Evolutionary conservation across 331 rosid species (phyloP).

Genomic region (Pyrus hybrid): DNA sequence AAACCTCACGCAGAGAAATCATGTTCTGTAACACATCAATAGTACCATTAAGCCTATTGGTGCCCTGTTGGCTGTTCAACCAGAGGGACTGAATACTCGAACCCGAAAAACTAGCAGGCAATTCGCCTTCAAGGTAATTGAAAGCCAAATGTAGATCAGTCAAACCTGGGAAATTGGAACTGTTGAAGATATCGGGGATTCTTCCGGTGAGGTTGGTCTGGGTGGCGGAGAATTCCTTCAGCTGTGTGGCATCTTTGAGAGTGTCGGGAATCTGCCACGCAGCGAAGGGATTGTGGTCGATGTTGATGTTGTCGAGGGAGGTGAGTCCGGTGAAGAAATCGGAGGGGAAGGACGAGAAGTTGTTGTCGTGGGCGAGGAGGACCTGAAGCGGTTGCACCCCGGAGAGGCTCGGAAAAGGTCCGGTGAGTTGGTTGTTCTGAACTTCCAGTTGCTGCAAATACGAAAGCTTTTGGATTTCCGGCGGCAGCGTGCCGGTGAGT

Average conservation of each 20-base stretch:
- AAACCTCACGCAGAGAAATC: slow-evolving; percentile 37
- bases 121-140: slow-evolving; percentile 47
- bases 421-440: slow-evolving; percentile 38
- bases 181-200: slow-evolving; percentile 48
- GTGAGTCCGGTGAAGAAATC: slow-evolving; percentile 50
- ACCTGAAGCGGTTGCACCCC: slow-evolving; percentile 42
- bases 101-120: slow-evolving; percentile 46
- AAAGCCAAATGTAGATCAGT: slow-evolving; percentile 30
- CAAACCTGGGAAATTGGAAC: slow-evolving; percentile 34
- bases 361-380: too few species aligned
- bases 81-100: slow-evolving; percentile 41
- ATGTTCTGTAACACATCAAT: slow-evolving; percentile 46
- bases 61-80: slow-evolving; percentile 49
- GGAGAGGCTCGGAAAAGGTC: slow-evolving; percentile 51
- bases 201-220: slow-evolving; percentile 29
- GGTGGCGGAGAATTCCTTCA: slow-evolving; percentile 33
- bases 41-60: slow-evolving; percentile 53
- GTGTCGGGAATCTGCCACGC: slow-evolving; percentile 47
- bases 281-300: slow-evolving; percentile 38
- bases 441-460: slow-evolving; percentile 42
- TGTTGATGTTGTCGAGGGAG: slow-evolving; percentile 20
- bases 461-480: slow-evolving; percentile 32
- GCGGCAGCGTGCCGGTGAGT: slow-evolving; percentile 55
- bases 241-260: slow-evolving; percentile 25
- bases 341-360: slow-evolving; percentile 29